Percentiles rank a stretch among this genome's conserved stretches.
Conservation (phyloP, 768 basidiomycete species). For the Lentinula edodes region DNA sequence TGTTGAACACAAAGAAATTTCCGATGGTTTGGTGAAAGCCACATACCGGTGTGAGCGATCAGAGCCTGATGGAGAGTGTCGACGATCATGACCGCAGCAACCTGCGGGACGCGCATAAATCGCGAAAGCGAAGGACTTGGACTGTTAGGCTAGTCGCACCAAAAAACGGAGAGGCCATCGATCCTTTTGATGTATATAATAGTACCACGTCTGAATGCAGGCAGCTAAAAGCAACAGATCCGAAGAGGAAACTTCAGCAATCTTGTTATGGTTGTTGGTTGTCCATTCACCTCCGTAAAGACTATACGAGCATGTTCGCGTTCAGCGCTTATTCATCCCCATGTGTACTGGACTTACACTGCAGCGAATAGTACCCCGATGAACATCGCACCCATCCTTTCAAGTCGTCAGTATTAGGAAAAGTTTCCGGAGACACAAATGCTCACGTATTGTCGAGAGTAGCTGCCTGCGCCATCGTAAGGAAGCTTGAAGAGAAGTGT, state of each 20-base stretch:
- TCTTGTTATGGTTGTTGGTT: background rate
- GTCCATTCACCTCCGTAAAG: background rate
- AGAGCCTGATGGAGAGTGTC: constrained; percentile 16
- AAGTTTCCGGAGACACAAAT: background rate
- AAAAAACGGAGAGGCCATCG: background rate
- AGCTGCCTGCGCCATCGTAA: background rate
- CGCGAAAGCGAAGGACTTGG: background rate
- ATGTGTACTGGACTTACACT: background rate
- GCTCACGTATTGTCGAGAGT: constrained; percentile 3
- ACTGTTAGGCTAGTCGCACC: background rate
- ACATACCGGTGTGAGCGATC: constrained; percentile 45
- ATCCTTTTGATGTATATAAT: constrained; percentile 2
- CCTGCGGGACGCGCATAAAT: background rate
- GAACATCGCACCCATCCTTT: constrained; percentile 5
- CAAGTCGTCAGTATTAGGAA: no score
- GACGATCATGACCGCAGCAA: background rate
- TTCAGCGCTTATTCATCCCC: background rate
- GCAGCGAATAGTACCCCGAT: background rate
- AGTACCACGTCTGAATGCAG: constrained; percentile 2
- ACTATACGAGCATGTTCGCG: background rate
- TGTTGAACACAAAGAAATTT: background rate
- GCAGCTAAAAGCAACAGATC: background rate
- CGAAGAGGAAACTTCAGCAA: background rate
- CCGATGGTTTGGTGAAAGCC: background rate
- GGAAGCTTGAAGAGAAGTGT: no score